Conservation (phyloP, 257 asterid genomes). For the Penstemon newberryi region DNA sequence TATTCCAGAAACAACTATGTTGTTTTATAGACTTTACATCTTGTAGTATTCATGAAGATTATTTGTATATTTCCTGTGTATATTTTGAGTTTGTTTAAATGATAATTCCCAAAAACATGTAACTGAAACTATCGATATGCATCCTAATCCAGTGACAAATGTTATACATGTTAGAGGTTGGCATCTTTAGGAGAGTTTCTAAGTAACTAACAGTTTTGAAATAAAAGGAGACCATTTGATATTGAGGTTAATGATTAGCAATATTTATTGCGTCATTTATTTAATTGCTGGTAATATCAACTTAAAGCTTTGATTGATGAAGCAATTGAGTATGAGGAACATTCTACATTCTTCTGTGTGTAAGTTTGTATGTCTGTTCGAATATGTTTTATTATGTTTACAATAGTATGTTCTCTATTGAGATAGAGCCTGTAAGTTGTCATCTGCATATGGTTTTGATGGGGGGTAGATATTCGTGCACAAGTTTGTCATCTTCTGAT, state of each 20-base stretch:
- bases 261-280: not conserved
- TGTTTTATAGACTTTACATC: not conserved
- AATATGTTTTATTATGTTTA: not conserved
- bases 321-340: constrained; percentile 5
- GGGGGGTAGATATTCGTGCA: not conserved
- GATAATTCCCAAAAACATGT: not conserved
- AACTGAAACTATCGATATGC: not conserved
- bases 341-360: not conserved
- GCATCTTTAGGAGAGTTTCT: not conserved
- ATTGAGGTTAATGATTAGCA: not conserved
- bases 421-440: constrained; percentile 1
- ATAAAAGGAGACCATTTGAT: not conserved
- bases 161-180: no score
- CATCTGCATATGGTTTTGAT: not conserved
- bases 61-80: not conserved
- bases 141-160: not conserved
- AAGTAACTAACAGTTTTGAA: not conserved
- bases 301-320: constrained; percentile 1
- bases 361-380: constrained; percentile 1
- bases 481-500: no score
- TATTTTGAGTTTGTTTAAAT: not conserved
- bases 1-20: not conserved
- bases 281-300: not conserved
- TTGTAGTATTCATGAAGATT: not conserved
- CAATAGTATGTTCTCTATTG: not conserved